These are phyloP conservation scores for Cinchona pubescens DNA, from an alignment of 257 asterid species.

Conservation along the genomic window DNA sequence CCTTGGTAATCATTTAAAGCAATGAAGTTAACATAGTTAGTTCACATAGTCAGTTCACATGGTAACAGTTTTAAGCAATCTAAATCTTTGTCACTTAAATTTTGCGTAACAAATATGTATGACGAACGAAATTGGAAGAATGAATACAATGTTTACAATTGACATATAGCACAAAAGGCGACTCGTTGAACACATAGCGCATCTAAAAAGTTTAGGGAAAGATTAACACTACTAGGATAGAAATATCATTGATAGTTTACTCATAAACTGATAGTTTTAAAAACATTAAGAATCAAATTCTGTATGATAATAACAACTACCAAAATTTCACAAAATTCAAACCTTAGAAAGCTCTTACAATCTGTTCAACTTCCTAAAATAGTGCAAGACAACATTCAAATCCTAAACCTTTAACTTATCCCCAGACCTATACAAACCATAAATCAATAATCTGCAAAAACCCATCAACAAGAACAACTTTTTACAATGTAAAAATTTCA, in stretches of 20 bases:
- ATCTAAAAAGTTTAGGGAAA: not conserved
- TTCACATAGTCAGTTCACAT: too few relatives aligned
- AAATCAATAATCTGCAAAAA: too few relatives aligned
- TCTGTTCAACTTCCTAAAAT: slow-evolving; percentile 68
- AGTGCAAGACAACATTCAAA: slow-evolving; percentile 74
- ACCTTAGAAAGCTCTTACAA: slow-evolving; percentile 80
- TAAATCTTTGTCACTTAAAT: too few relatives aligned
- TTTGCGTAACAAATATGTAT: not conserved
- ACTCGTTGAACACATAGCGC: not conserved
- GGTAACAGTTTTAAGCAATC: too few relatives aligned
- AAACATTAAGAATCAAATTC: not conserved
- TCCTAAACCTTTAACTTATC: slow-evolving; percentile 64
- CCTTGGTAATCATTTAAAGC: too few relatives aligned
- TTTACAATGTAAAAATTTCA: too few relatives aligned
- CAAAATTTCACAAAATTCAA: slow-evolving; percentile 11
- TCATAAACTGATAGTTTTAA: slow-evolving; percentile 3
- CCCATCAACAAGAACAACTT: too few relatives aligned
- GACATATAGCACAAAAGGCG: not conserved
- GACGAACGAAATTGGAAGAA: not conserved
- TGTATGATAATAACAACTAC: not conserved
- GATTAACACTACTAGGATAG: not conserved
- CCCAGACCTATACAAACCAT: slow-evolving; percentile 64
- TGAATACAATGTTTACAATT: not conserved
- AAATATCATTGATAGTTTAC: too few relatives aligned
- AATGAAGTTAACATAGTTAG: too few relatives aligned